Percentiles rank a stretch among this genome's conserved stretches.
phyloP scores from a whole-genome alignment of 805 yeast species.

The Teunomyces kruisii region DNA sequence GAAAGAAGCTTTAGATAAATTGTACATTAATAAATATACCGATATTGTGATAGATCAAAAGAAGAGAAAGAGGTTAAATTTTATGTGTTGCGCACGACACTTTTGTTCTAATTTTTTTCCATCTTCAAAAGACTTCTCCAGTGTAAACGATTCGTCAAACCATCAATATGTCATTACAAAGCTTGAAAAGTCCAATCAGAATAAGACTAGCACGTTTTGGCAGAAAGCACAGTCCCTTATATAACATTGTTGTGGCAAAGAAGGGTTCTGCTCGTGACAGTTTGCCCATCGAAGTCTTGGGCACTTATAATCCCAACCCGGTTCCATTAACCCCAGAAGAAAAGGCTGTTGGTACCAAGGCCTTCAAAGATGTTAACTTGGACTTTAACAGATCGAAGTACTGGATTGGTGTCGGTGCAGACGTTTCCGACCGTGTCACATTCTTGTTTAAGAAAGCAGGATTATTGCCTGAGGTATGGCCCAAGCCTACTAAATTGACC shows the following conservation, averaged over 20 bases:
- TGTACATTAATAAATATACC: conserved; percentile 2
- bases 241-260: conserved; percentile 88
- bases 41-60: background rate
- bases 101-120: background rate
- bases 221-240: conserved; percentile 79
- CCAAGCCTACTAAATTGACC: conserved; percentile 44
- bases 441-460: conserved; percentile 79
- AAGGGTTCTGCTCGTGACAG: conserved; percentile 76
- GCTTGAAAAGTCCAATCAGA: conserved; percentile 69
- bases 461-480: conserved; percentile 59
- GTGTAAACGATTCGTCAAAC: background rate
- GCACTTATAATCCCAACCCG: conserved; percentile 88
- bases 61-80: background rate
- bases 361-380: conserved; percentile 74
- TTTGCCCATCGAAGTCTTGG: conserved; percentile 91
- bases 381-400: conserved; percentile 90
- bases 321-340: conserved; percentile 65
- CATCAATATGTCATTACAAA: conserved; percentile 1
- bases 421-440: conserved; percentile 80
- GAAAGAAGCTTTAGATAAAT: conserved; percentile 50
- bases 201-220: conserved; percentile 94
- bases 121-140: background rate
- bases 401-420: conserved; percentile 98
- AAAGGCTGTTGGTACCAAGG: conserved; percentile 52
- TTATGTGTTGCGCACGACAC: background rate